phyloP scores from a whole-genome alignment of 495 filamentous ascomycete species.

The Pseudoneurospora amorphoporcata region DNA sequence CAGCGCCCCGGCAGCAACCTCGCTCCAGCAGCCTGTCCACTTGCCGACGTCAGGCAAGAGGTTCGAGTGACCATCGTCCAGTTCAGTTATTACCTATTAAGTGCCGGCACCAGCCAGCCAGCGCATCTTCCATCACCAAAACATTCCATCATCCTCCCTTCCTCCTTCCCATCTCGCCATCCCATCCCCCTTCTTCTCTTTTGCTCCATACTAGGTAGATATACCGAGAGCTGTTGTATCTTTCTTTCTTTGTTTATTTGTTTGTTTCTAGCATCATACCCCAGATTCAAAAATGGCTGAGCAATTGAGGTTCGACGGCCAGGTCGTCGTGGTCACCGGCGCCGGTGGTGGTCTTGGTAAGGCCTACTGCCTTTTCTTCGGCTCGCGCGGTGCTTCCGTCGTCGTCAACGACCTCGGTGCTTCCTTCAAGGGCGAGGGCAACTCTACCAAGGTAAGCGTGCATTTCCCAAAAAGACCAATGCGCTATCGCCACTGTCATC shows the following conservation, averaged over 20 bases:
- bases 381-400: conserved; percentile 82
- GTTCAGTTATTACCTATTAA: conserved; percentile 3
- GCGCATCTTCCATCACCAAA: conserved; percentile 1
- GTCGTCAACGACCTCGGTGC: conserved; percentile 96
- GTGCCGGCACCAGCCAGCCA: background rate
- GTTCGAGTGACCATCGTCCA: background rate
- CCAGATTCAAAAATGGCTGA: conserved; percentile 51
- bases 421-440: conserved; percentile 90
- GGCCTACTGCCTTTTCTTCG: conserved; percentile 88
- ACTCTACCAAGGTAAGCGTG: conserved; percentile 61
- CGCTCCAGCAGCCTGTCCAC: background rate
- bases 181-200: background rate
- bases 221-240: background rate
- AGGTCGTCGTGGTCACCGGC: conserved; percentile 94
- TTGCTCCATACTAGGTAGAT: conserved; percentile 1
- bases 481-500: background rate
- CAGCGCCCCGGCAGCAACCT: conserved; percentile 7
- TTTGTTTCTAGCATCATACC: conserved; percentile 2
- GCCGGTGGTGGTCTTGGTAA: conserved; percentile 92
- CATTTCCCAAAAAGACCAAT: background rate
- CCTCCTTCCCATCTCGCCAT: background rate
- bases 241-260: background rate
- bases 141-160: background rate
- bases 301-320: conserved; percentile 81
- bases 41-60: conserved; percentile 13